Base-by-base conservation (phyloP, 2,329 filamentous ascomycete genomes). In the Ustilaginoidea virens region DNA sequence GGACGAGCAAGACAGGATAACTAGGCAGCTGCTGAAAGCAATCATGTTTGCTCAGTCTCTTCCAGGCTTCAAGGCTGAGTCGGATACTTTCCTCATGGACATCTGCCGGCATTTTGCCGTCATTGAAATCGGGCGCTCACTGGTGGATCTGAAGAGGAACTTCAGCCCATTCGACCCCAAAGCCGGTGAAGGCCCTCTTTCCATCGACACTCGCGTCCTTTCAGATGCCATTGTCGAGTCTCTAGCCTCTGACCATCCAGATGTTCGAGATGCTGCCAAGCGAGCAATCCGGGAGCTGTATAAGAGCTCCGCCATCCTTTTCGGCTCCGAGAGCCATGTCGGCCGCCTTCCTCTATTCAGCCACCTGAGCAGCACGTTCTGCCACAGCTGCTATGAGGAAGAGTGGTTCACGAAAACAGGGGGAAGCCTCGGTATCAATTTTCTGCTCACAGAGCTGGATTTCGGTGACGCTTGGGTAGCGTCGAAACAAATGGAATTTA, bases 361-460 rank as follows among this genome's bases (percentile, higher is more conserved):
- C 33, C 76, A 87, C 43, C 63, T 98, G 5, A 77, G 79, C 22
- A 79, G 74, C 35, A 76, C 75, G 1, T 93, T 96, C 49, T 90
- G 82, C 42, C 90, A 98, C 49, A 85, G 82, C 39, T 98, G 90
- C 50, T 86, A 94, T 43, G 85, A 90, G 43, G 87, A 98, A 49
- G 90, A 98, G 44, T 99, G 92, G 90, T 98, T 93, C 47, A 86
- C 86, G 29, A 98, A 99, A 55, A 80, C 85, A 21, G 90, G 87
- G 27, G 90, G 90, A 22, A 86, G 80, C 30, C 59, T 87, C 13
- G 92, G 92, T 31, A 94, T 99, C 43, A 78, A 81, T 44, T 76
- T 92, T 32, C 60, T 98, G 33, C 75, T 87, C 18, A 87, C 81
- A 2, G 78, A 87, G 40, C 61, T 96, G 31, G 75, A 87, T 30